A percentile compares a stretch with the other conserved stretches of the same genome.
Conservation (phyloP, 1,284 basidiomycete species). For the Hemileia vastatrix region DNA sequence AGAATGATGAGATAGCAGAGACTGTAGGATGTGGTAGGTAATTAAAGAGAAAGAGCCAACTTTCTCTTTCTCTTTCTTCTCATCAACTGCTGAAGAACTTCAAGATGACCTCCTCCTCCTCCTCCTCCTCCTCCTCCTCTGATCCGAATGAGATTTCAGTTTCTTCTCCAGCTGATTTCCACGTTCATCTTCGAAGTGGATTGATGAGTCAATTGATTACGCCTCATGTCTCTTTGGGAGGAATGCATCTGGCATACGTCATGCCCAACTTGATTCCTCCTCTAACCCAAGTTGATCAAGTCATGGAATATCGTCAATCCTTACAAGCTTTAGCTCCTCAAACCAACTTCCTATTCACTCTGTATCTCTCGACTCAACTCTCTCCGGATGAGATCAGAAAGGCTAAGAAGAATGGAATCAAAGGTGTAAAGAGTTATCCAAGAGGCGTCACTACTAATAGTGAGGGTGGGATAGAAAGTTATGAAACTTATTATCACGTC, state of each 20-base stretch:
- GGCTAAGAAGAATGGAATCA: conserved; percentile 70
- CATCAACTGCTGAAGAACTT: too few species aligned
- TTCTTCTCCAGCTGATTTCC: conserved; percentile 53
- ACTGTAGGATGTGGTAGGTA: too few species aligned
- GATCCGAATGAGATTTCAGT: too few species aligned
- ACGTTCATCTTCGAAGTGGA: conserved; percentile 92
- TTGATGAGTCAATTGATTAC: conserved; percentile 70
- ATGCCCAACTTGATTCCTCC: conserved; percentile 98
- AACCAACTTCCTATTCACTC: conserved; percentile 84
- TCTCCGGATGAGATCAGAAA: conserved; percentile 83
- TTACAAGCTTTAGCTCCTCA: conserved; percentile 66
- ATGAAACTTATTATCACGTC: conserved; percentile 85
- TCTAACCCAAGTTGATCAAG: conserved; percentile 71
- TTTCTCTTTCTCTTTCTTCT: too few species aligned
- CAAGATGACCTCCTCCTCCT: too few species aligned
- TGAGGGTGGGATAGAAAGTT: conserved; percentile 91
- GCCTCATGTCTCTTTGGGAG: conserved; percentile 80
- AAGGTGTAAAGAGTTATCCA: conserved; percentile 94
- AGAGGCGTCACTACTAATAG: conserved; percentile 97
- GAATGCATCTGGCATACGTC: conserved; percentile 85
- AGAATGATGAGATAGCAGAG: too few species aligned
- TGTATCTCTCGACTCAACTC: conserved; percentile 83
- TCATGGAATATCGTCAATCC: conserved; percentile 66
- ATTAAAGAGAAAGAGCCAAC: too few species aligned
- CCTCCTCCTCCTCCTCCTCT: too few species aligned